phyloP scores from a whole-genome alignment of 1,284 basidiomycete genomes.

The Apiotrichum sp. region DNA sequence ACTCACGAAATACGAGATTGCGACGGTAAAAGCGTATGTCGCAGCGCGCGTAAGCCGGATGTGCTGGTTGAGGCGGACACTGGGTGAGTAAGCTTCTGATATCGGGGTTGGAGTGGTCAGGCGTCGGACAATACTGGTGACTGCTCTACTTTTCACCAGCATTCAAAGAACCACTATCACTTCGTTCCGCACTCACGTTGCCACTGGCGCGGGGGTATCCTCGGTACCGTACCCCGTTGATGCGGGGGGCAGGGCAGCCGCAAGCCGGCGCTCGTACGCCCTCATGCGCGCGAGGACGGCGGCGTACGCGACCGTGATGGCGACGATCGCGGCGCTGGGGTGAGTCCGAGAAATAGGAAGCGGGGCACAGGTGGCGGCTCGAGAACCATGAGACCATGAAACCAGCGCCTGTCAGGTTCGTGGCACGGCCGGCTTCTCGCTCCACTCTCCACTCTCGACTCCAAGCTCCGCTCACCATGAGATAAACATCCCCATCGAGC shows the following conservation, averaged over 20 bases:
- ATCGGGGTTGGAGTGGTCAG: too few relatives aligned
- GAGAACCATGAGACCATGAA: too few relatives aligned
- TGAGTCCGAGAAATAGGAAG: background rate
- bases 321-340: slow-evolving; percentile 32
- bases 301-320: slow-evolving; percentile 40
- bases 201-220: too few relatives aligned
- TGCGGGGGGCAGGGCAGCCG: slow-evolving; percentile 20
- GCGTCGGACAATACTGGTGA: too few relatives aligned
- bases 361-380: too few relatives aligned
- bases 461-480: slow-evolving; percentile 31
- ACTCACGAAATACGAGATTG: slow-evolving; percentile 45
- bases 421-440: too few relatives aligned
- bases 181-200: too few relatives aligned
- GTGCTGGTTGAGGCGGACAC: slow-evolving; percentile 14
- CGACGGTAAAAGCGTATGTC: slow-evolving; percentile 38
- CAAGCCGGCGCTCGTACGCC: slow-evolving; percentile 31
- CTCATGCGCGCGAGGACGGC: slow-evolving; percentile 32
- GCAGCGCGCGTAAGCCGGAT: slow-evolving; percentile 29
- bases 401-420: too few relatives aligned
- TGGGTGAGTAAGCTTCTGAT: too few relatives aligned
- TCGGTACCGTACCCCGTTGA: background rate
- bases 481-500: slow-evolving; percentile 34
- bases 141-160: too few relatives aligned
- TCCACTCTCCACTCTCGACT: too few relatives aligned
- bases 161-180: too few relatives aligned